A percentile compares a stretch with the other conserved stretches of the same genome.
Conservation (phyloP, 495 filamentous ascomycete genomes). For the Xylaria scruposa region DNA sequence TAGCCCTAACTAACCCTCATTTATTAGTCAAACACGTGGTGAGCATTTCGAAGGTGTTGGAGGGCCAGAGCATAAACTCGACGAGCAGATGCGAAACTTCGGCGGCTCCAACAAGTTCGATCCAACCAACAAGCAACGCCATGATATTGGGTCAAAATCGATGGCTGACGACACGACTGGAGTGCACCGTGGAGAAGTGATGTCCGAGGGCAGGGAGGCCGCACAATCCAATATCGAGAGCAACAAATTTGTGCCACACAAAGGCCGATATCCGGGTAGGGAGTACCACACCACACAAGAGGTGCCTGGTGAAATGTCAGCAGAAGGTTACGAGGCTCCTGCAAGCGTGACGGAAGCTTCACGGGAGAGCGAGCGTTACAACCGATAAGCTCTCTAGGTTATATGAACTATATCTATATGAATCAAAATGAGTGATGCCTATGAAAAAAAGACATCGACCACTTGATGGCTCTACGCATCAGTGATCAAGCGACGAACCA, state of each 20-base stretch:
- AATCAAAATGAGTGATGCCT: too few species aligned
- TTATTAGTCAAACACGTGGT: slow-evolving; percentile 39
- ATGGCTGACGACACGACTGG: slow-evolving; percentile 17
- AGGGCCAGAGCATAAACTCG: slow-evolving; percentile 44
- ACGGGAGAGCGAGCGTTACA: slow-evolving; percentile 36
- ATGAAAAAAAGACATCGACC: too few species aligned
- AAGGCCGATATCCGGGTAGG: slow-evolving; percentile 35
- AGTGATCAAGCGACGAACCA: background rate
- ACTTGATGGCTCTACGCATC: background rate
- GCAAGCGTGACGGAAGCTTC: slow-evolving; percentile 36
- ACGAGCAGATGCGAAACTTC: slow-evolving; percentile 38
- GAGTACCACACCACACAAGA: slow-evolving; percentile 37
- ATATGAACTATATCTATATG: too few species aligned
- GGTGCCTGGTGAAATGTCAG: slow-evolving; percentile 39
- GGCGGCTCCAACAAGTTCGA: slow-evolving; percentile 33
- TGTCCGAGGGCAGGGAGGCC: slow-evolving; percentile 35
- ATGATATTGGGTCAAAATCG: slow-evolving; percentile 22
- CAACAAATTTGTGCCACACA: slow-evolving; percentile 26
- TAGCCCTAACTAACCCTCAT: background rate
- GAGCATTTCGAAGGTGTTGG: slow-evolving; percentile 43
- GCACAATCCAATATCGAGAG: slow-evolving; percentile 31
- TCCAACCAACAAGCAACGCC: slow-evolving; percentile 19
- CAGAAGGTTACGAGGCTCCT: slow-evolving; percentile 40
- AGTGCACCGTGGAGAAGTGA: slow-evolving; percentile 14
- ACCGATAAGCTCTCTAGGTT: background rate